Evolutionary conservation across 1,139 yeast species (phyloP).

Genomic region (Trichomonascaceae sp.): DNA sequence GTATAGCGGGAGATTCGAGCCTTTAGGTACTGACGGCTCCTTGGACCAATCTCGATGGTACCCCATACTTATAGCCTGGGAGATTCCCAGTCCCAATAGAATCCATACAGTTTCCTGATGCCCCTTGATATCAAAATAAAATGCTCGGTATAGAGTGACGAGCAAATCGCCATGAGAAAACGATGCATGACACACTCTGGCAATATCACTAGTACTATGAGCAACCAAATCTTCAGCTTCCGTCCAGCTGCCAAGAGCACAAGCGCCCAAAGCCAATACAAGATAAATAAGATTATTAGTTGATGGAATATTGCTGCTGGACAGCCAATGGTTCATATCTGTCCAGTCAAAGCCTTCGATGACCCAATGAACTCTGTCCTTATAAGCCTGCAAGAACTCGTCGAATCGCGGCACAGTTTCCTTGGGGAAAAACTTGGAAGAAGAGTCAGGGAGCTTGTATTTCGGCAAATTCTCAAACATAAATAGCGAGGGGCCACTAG

Average conservation of each 20-base stretch:
- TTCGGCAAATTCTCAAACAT: slow-evolving; percentile 13
- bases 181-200: slow-evolving; percentile 6
- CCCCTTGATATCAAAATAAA: slow-evolving; percentile 15
- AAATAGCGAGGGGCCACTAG: slow-evolving; percentile 20
- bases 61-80: slow-evolving; percentile 19
- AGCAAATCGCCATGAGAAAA: slow-evolving; percentile 4
- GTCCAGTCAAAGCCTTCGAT: slow-evolving; percentile 19
- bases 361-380: slow-evolving; percentile 19
- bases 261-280: slow-evolving; percentile 16
- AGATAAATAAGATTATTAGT: slow-evolving; percentile 17
- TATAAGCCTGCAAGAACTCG: slow-evolving; percentile 13
- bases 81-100: slow-evolving; percentile 15
- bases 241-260: slow-evolving; percentile 11
- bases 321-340: slow-evolving; percentile 13
- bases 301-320: slow-evolving; percentile 15
- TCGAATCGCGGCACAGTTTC: slow-evolving; percentile 16
- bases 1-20: slow-evolving; percentile 4
- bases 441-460: slow-evolving; percentile 10
- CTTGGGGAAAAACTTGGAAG: slow-evolving; percentile 14
- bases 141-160: slow-evolving; percentile 13
- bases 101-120: slow-evolving; percentile 19
- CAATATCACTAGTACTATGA: background rate
- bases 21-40: slow-evolving; percentile 1
- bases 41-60: slow-evolving; percentile 19
- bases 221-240: slow-evolving; percentile 12